These are phyloP conservation scores for Excoecaria agallocha DNA, from an alignment of 345 rosid species.

Conservation along the genomic window DNA sequence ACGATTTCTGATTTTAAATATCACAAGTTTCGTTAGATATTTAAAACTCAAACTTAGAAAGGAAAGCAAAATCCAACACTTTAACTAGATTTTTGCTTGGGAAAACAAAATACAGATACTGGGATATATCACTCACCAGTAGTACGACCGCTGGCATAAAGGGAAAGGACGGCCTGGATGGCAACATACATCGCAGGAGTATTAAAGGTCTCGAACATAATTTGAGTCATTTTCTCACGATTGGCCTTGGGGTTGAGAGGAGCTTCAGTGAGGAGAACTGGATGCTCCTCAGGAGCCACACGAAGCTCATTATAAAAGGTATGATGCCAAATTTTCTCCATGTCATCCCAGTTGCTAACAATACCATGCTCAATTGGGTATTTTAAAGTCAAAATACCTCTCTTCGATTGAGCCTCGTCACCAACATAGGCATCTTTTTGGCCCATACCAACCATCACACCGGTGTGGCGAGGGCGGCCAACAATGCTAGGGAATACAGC, in stretches of 20 bases:
- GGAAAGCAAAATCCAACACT: neutral
- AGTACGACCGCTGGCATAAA: conserved; percentile 76
- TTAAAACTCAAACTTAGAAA: neutral
- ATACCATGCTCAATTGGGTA: conserved; percentile 66
- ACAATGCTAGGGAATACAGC: conserved; percentile 58
- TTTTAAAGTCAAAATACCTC: conserved; percentile 63
- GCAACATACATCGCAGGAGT: conserved; percentile 63
- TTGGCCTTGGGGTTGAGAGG: conserved; percentile 79
- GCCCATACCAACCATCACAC: conserved; percentile 66
- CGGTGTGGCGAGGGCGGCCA: conserved; percentile 56
- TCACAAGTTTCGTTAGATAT: neutral
- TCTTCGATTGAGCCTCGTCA: conserved; percentile 68
- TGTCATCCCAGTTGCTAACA: conserved; percentile 65
- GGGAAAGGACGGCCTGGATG: conserved; percentile 64
- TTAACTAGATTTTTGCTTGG: conserved; percentile 1
- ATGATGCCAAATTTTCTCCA: conserved; percentile 67
- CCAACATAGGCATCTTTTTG: conserved; percentile 71
- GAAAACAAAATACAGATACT: neutral
- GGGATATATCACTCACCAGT: conserved; percentile 43
- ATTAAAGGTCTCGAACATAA: conserved; percentile 59
- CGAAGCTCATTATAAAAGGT: conserved; percentile 67
- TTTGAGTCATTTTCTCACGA: conserved; percentile 74
- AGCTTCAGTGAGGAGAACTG: conserved; percentile 72
- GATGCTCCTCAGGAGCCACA: conserved; percentile 75
- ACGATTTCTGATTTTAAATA: neutral